A percentile compares a stretch with the other conserved stretches of the same genome.
Conservation (phyloP, 2,329 filamentous ascomycete species). For the Sarocladium brachiariae region DNA sequence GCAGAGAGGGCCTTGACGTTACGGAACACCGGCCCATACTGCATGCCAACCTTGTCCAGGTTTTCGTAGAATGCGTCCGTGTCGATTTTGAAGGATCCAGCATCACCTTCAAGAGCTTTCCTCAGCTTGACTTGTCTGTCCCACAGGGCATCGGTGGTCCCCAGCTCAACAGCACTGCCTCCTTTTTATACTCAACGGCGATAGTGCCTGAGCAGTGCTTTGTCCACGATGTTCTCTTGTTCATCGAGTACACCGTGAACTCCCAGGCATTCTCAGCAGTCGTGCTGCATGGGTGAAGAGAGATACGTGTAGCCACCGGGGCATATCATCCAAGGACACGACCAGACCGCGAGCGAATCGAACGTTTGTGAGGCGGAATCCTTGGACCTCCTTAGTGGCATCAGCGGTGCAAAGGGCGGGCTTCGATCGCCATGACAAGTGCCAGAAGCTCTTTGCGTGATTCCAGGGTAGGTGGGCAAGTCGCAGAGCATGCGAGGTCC, state of each 20-base stretch:
- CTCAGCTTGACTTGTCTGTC: background rate
- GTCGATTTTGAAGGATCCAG: background rate
- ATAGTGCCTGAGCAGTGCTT: constrained; percentile 17
- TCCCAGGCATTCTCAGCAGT: background rate
- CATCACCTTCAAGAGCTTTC: background rate
- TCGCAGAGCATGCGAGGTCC: background rate
- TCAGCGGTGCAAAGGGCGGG: constrained; percentile 13
- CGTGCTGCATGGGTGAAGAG: constrained; percentile 5
- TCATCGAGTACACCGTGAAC: constrained; percentile 14
- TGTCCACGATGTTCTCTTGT: constrained; percentile 12
- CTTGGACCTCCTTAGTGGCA: background rate
- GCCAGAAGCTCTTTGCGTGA: constrained; percentile 15
- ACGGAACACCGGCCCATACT: constrained; percentile 15
- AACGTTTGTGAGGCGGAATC: constrained; percentile 9
- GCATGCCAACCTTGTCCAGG: constrained; percentile 13
- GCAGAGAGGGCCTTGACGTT: constrained; percentile 6
- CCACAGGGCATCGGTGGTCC: background rate
- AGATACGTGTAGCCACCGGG: constrained; percentile 11
- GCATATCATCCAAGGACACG: constrained; percentile 10
- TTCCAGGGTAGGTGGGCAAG: constrained; percentile 21
- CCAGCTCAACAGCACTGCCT: constrained; percentile 11
- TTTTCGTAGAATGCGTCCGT: constrained; percentile 14
- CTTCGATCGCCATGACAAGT: constrained; percentile 23
- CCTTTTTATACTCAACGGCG: constrained; percentile 12
- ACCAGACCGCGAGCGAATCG: constrained; percentile 11